Conservation (phyloP, 1,284 basidiomycete genomes). For the Austroboletus rostrupii region DNA sequence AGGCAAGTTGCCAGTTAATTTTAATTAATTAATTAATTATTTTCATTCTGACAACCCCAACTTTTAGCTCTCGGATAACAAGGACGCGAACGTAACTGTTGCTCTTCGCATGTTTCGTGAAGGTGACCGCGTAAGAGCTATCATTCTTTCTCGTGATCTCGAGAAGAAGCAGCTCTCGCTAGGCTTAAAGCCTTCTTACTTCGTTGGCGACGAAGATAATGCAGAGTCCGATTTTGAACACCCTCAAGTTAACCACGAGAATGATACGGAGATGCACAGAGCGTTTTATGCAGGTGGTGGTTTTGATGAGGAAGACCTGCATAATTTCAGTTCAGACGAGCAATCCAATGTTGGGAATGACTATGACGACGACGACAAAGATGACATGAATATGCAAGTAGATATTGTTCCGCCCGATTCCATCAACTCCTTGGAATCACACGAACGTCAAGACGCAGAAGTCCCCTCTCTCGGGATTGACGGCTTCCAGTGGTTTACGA, state of each 20-base stretch:
- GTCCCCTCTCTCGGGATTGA: slow-evolving; percentile 47
- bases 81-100: slow-evolving; percentile 70
- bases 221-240: slow-evolving; percentile 17
- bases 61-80: slow-evolving; percentile 79
- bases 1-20: slow-evolving; percentile 45
- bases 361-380: slow-evolving; percentile 33
- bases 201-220: slow-evolving; percentile 45
- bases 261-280: slow-evolving; percentile 23
- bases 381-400: slow-evolving; percentile 39
- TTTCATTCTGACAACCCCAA: slow-evolving; percentile 1
- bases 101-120: slow-evolving; percentile 82
- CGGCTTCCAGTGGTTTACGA: slow-evolving; percentile 71
- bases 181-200: slow-evolving; percentile 88
- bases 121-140: slow-evolving; percentile 83
- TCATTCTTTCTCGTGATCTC: slow-evolving; percentile 69
- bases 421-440: slow-evolving; percentile 15
- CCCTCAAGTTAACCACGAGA: slow-evolving; percentile 16
- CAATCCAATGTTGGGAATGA: slow-evolving; percentile 19
- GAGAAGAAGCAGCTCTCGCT: slow-evolving; percentile 82
- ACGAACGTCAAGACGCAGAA: slow-evolving; percentile 14
- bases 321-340: slow-evolving; percentile 20
- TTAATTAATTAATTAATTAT: too few species aligned
- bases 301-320: slow-evolving; percentile 18
- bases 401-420: slow-evolving; percentile 34
- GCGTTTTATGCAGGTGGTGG: slow-evolving; percentile 21